phyloP scores from a whole-genome alignment of 768 basidiomycete species.

The Boletus speciosus region DNA sequence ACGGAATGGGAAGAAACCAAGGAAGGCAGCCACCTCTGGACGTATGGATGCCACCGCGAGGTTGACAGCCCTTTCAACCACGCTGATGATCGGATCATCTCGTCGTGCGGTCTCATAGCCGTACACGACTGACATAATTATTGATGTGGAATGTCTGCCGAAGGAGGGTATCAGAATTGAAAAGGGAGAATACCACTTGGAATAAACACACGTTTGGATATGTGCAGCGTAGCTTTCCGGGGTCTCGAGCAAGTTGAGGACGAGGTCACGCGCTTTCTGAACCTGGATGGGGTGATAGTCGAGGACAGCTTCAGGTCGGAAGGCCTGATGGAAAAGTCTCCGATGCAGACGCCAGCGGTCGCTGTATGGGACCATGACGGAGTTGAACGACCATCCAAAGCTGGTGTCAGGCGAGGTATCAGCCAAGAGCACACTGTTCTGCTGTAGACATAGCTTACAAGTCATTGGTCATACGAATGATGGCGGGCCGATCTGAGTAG shows the following conservation, averaged over 20 bases:
- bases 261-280: conserved; percentile 24
- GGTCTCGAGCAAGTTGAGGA: conserved; percentile 23
- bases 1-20: conserved; percentile 39
- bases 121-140: conserved; percentile 32
- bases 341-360: conserved; percentile 30
- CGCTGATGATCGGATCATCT: conserved; percentile 25
- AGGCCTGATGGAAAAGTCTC: conserved; percentile 28
- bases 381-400: conserved; percentile 31
- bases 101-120: conserved; percentile 25
- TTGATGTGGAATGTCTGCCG: conserved; percentile 22
- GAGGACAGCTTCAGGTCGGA: conserved; percentile 19
- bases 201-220: conserved; percentile 23
- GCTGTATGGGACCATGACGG: conserved; percentile 26
- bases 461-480: conserved; percentile 27
- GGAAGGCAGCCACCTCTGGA: conserved; percentile 31
- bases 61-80: conserved; percentile 26
- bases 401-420: conserved; percentile 2
- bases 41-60: conserved; percentile 20
- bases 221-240: conserved; percentile 17
- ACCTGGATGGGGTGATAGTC: conserved; percentile 24
- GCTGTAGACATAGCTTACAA: conserved; percentile 17
- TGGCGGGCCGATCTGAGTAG: conserved; percentile 42
- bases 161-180: neutral
- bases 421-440: neutral
- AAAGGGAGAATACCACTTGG: neutral